phyloP scores from a whole-genome alignment of 1,284 basidiomycete species.

The Sanghuangporus baumii region DNA sequence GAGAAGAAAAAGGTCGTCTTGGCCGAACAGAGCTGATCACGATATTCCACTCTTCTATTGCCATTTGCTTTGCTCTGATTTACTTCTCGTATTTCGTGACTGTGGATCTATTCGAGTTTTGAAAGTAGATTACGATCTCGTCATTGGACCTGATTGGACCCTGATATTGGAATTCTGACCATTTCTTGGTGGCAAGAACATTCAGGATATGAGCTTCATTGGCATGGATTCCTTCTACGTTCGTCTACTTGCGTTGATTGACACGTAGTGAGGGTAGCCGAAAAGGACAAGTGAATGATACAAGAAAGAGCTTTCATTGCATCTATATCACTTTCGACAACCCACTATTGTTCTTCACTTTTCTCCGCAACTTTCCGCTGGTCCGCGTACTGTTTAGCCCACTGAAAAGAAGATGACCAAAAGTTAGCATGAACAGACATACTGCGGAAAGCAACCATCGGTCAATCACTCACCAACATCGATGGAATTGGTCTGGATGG shows the following conservation, averaged over 20 bases:
- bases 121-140: too few relatives aligned
- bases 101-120: background rate
- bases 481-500: slow-evolving; percentile 57
- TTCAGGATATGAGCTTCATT: background rate
- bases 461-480: slow-evolving; percentile 43
- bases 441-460: background rate
- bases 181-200: background rate
- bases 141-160: too few relatives aligned
- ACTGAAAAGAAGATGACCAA: slow-evolving; percentile 21
- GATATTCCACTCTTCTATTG: background rate
- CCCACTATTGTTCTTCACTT: background rate
- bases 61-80: background rate
- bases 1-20: slow-evolving; percentile 86
- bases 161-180: background rate
- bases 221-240: too few relatives aligned
- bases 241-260: too few relatives aligned
- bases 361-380: slow-evolving; percentile 1
- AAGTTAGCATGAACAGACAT: background rate
- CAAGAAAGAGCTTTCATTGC: background rate
- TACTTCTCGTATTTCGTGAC: background rate
- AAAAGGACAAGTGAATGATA: background rate
- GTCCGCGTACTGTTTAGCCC: slow-evolving; percentile 29
- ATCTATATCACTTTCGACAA: background rate
- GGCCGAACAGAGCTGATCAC: slow-evolving; percentile 59
- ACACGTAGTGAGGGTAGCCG: background rate